Percentiles rank a stretch among this genome's conserved stretches.
Evolutionary conservation across 2,329 filamentous ascomycete genomes (phyloP).

Genomic region (Fusarium bulbicola): DNA sequence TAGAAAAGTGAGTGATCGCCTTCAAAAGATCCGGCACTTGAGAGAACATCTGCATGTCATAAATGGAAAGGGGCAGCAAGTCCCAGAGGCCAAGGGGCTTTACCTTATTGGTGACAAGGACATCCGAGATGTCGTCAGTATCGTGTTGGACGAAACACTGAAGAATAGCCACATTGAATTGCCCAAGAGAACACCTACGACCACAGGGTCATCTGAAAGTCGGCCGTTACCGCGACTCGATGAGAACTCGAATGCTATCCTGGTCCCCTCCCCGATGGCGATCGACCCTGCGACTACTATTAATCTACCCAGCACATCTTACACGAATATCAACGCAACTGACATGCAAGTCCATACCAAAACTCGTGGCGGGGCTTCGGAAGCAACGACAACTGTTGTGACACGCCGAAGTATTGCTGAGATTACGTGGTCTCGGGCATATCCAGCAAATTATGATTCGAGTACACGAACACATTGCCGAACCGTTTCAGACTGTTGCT

Average conservation of each 20-base stretch:
- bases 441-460: background rate
- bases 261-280: slow-evolving; percentile 31
- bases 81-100: slow-evolving; percentile 18
- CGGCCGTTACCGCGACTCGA: slow-evolving; percentile 32
- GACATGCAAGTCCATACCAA: slow-evolving; percentile 38
- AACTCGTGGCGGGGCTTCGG: slow-evolving; percentile 21
- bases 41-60: slow-evolving; percentile 26
- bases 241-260: slow-evolving; percentile 36
- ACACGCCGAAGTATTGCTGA: slow-evolving; percentile 44
- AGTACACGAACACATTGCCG: slow-evolving; percentile 9
- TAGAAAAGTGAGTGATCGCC: slow-evolving; percentile 33
- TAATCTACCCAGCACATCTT: slow-evolving; percentile 45
- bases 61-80: slow-evolving; percentile 17
- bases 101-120: slow-evolving; percentile 38
- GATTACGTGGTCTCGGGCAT: slow-evolving; percentile 43
- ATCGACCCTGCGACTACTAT: slow-evolving; percentile 49
- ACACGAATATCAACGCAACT: slow-evolving; percentile 35
- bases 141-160: slow-evolving; percentile 29
- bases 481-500: slow-evolving; percentile 35
- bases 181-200: slow-evolving; percentile 2
- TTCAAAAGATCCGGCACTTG: slow-evolving; percentile 25
- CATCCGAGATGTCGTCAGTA: slow-evolving; percentile 37
- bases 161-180: background rate
- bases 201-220: slow-evolving; percentile 4
- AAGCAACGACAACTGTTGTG: slow-evolving; percentile 42